A percentile compares a stretch with the other conserved stretches of the same genome.
Conservation (phyloP, 1,139 yeast species). For the Sugiyamaella pinicola region DNA sequence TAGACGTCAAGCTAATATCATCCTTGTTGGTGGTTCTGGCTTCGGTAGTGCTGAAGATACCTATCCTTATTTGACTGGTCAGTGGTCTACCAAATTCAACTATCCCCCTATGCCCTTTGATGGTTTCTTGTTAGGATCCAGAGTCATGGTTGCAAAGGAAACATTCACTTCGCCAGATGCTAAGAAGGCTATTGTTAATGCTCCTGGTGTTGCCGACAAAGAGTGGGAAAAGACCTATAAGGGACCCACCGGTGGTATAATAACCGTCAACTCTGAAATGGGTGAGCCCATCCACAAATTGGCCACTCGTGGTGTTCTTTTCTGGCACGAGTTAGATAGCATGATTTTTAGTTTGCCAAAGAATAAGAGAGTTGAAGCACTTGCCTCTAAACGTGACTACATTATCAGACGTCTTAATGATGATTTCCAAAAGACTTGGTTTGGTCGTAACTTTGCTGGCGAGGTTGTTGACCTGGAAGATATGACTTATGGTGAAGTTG, state of each 20-base stretch:
- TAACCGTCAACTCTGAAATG: constrained; percentile 97
- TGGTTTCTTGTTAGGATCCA: constrained; percentile 93
- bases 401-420: constrained; percentile 83
- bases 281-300: constrained; percentile 99
- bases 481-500: constrained; percentile 94
- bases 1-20: constrained; percentile 86
- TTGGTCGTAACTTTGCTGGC: constrained; percentile 74
- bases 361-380: constrained; percentile 79
- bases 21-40: constrained; percentile 96
- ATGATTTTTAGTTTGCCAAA: constrained; percentile 90
- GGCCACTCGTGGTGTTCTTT: constrained; percentile 95
- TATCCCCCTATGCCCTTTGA: constrained; percentile 99
- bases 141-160: constrained; percentile 97
- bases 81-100: constrained; percentile 82
- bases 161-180: constrained; percentile 93
- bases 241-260: constrained; percentile 94
- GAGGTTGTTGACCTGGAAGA: constrained; percentile 86
- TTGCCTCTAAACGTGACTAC: constrained; percentile 80
- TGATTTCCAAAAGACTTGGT: constrained; percentile 98
- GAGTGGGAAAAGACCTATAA: constrained; percentile 95
- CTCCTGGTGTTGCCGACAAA: constrained; percentile 84
- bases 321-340: constrained; percentile 93
- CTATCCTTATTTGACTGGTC: constrained; percentile 95
- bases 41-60: constrained; percentile 97
- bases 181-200: constrained; percentile 84